Conservation (phyloP, 176 grass and related monocot genomes). For the Cenchrus purpureus region DNA sequence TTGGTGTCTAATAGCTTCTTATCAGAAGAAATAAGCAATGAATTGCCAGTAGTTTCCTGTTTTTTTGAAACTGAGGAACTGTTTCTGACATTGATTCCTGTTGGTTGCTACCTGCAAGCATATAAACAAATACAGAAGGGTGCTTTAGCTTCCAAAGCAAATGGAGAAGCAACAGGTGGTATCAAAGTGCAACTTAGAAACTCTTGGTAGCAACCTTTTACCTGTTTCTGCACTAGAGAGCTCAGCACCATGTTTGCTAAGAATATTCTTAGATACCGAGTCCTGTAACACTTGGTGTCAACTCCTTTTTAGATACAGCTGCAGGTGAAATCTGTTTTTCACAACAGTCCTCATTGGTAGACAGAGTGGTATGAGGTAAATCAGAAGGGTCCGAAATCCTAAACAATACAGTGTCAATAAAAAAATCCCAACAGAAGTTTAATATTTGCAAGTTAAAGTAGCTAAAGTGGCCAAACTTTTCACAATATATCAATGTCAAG, state of each 20-base stretch:
- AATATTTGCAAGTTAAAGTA: constrained; percentile 32
- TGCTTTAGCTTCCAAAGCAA: constrained; percentile 26
- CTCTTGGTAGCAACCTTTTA: constrained; percentile 34
- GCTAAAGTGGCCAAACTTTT: constrained; percentile 7
- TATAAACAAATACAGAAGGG: constrained; percentile 29
- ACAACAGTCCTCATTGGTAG: constrained; percentile 43
- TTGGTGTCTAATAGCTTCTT: constrained; percentile 29
- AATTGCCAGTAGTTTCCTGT: constrained; percentile 31
- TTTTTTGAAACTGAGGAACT: constrained; percentile 26
- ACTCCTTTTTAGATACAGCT: constrained; percentile 49
- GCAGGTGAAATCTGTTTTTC: constrained; percentile 45
- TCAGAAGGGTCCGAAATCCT: constrained; percentile 90
- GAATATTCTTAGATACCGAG: constrained; percentile 38
- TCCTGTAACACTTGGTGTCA: constrained; percentile 39
- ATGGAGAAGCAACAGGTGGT: neutral
- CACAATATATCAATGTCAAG: neutral
- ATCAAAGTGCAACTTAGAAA: constrained; percentile 18
- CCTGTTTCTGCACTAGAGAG: constrained; percentile 44
- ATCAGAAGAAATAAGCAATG: constrained; percentile 33
- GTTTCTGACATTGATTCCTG: constrained; percentile 42
- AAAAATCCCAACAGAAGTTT: constrained; percentile 22
- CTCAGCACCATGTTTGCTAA: constrained; percentile 40
- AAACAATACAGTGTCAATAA: constrained; percentile 51
- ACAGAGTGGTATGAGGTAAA: constrained; percentile 60
- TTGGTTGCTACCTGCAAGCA: constrained; percentile 42